Base-by-base conservation (phyloP, 306 rosid genomes). In the Cicer pinnatifidum region DNA sequence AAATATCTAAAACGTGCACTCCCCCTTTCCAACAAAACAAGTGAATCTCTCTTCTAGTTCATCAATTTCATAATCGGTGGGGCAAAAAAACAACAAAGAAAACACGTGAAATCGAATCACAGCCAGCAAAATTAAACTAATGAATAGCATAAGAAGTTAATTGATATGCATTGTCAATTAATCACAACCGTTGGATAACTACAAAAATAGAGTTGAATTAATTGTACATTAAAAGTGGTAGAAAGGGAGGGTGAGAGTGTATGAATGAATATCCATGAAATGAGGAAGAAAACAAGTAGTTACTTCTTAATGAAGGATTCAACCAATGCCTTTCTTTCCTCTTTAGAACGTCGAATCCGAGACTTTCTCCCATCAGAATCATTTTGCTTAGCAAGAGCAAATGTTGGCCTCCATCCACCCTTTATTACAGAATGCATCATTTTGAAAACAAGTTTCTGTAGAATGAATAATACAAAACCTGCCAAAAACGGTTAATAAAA, bases 281-380 rank as follows among this genome's bases (percentile, higher is more conserved):
- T 4, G 59, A 71, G 6, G 53, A 75, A 10, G 39, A 40, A 84
- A 74, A 67, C 17, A 6, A 65, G 28, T 88, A 91, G 96, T 82
- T 88, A 94, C 99, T 81, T 94, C 72, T 86, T 84, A 75, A 95
- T 91, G 76, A 95, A 95, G 73, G 92, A 76, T 67, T 90, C 92
- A 52, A 90, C 96, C 99, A 91, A 86, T 54, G 89, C 87, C 86
- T 95, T 95, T 79, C 97, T 78, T 82, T 95, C 93, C 78, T 91
- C 86, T 84, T 95, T 95, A 23, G 97, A 90, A 38, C 87, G 96
- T 64, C 97, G 93, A 82, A 90, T 88, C 17, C 97, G 87, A 16
- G 96, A 48, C 78, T 85, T 95, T 85, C 84, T 90, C 39, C 91
- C 88, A 52, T 91, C 93, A 44, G 93, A 85, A 47, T 88, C 97